Conservation (phyloP, 495 filamentous ascomycete genomes). For the Letharia lupina region DNA sequence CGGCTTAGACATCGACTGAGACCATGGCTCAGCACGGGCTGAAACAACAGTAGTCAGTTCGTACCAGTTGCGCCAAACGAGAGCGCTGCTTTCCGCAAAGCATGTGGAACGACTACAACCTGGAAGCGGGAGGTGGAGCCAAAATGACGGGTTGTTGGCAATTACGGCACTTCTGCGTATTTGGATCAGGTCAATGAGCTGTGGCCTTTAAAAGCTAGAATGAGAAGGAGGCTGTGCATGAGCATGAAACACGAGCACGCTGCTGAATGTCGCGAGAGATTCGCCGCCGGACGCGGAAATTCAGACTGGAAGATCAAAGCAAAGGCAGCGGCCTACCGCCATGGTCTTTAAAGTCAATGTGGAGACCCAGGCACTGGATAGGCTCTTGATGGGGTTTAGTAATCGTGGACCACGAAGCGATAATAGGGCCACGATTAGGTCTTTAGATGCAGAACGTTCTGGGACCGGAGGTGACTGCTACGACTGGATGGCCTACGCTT, state of each 20-base stretch:
- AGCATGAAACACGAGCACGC: neutral
- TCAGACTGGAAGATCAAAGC: neutral
- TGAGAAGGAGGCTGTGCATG: neutral
- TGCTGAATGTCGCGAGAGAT: neutral
- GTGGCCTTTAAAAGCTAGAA: neutral
- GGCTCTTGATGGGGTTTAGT: neutral
- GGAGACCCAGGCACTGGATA: neutral
- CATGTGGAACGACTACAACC: neutral
- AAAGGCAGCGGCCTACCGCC: neutral
- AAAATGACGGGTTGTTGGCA: neutral
- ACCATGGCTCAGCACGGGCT: neutral
- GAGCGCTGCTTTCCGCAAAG: neutral
- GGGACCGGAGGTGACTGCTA: neutral
- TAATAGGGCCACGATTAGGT: too few species aligned
- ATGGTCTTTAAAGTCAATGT: neutral
- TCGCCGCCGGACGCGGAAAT: neutral
- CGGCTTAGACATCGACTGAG: neutral
- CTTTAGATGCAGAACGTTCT: neutral
- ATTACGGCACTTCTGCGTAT: neutral
- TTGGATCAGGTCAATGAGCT: neutral
- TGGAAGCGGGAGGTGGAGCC: neutral
- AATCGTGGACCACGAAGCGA: too few species aligned
- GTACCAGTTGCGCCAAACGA: neutral
- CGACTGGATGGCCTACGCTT: neutral
- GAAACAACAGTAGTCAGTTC: neutral